Percentiles rank a stretch among this genome's conserved stretches.
Evolutionary conservation across 257 asterid species (phyloP).

Genomic region (Penstemon newberryi): DNA sequence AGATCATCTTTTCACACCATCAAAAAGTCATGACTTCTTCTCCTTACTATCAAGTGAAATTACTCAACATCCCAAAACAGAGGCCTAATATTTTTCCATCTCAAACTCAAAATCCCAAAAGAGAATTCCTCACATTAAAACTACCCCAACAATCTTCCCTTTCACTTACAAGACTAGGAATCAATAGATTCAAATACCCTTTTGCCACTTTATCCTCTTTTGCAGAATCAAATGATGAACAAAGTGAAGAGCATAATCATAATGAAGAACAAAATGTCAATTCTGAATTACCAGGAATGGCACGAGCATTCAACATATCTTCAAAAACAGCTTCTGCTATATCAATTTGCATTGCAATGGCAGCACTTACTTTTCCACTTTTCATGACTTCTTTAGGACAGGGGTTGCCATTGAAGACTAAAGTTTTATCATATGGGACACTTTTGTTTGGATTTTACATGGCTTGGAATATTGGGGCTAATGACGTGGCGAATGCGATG

Average conservation of each 20-base stretch:
- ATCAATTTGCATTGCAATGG: conserved; percentile 67
- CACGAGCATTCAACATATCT: conserved; percentile 74
- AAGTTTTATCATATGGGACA: conserved; percentile 60
- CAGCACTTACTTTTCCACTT: conserved; percentile 71
- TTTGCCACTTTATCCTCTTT: conserved; percentile 67
- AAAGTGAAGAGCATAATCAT: conserved; percentile 30
- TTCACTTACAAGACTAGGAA: conserved; percentile 34
- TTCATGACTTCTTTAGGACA: conserved; percentile 68
- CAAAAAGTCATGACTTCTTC: conserved; percentile 49
- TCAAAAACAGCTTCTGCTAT: conserved; percentile 74
- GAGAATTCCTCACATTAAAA: conserved; percentile 39
- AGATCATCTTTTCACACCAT: conserved; percentile 29
- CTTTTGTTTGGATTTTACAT: conserved; percentile 85
- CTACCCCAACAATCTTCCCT: conserved; percentile 32
- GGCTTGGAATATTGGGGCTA: conserved; percentile 99
- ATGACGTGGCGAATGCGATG: conserved; percentile 97
- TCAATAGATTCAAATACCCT: conserved; percentile 34
- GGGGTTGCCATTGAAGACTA: conserved; percentile 55
- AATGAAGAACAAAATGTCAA: conserved; percentile 24
- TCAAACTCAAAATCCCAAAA: conserved; percentile 35
- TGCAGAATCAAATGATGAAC: conserved; percentile 54
- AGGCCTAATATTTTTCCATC: conserved; percentile 25
- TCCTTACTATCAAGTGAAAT: conserved; percentile 46
- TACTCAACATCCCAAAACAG: conserved; percentile 40
- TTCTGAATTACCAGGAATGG: conserved; percentile 63